Conservation (phyloP, 148 eudicot species). For the Polygonum aviculare region DNA sequence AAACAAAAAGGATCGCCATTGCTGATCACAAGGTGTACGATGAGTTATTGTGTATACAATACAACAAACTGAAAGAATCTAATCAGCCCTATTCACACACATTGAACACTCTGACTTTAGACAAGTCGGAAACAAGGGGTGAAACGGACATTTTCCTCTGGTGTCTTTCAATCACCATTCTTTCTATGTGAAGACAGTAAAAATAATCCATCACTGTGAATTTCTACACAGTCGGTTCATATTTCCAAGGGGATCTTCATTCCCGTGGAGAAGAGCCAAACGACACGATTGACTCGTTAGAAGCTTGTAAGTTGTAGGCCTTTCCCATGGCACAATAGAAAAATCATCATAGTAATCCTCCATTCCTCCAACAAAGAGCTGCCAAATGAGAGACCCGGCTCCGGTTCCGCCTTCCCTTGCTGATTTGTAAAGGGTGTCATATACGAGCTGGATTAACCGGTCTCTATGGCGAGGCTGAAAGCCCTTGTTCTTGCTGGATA, state of each 20-base stretch:
- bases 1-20: conserved; percentile 2
- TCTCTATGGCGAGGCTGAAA: conserved; percentile 71
- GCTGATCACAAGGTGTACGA: not conserved
- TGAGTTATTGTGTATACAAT: not conserved
- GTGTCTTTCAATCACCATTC: not conserved
- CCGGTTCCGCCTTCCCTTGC: conserved; percentile 57
- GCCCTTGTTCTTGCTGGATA: conserved; percentile 52
- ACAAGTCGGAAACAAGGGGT: not conserved
- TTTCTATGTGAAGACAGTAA: too few relatives aligned
- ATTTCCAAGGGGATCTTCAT: conserved; percentile 26
- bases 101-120: not conserved
- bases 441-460: conserved; percentile 48
- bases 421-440: conserved; percentile 48
- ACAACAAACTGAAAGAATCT: not conserved
- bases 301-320: conserved; percentile 43
- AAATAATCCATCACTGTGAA: not conserved
- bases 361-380: conserved; percentile 88
- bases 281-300: conserved; percentile 69
- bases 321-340: conserved; percentile 75
- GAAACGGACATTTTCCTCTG: not conserved
- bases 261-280: conserved; percentile 36
- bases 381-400: conserved; percentile 82
- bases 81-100: not conserved
- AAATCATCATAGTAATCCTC: conserved; percentile 74
- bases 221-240: conserved; percentile 33